Evolutionary conservation across 441 rosid genomes (phyloP).

Genomic region (Populus hybrid): DNA sequence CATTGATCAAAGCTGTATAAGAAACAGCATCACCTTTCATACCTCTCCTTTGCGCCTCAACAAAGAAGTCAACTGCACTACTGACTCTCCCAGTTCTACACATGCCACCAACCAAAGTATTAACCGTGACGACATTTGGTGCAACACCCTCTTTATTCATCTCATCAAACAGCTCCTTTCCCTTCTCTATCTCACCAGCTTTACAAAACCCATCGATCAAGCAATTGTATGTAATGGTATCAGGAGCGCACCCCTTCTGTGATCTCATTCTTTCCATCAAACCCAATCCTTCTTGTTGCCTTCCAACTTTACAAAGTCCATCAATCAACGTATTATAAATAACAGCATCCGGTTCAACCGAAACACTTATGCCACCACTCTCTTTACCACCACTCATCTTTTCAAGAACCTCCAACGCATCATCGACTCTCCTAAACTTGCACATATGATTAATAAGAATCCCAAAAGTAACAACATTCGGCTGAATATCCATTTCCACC

Average conservation of each 20-base stretch:
- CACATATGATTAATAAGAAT: conserved; percentile 59
- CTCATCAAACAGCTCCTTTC: conserved; percentile 44
- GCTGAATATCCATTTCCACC: conserved; percentile 49
- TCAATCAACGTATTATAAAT: conserved; percentile 65
- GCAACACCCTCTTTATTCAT: conserved; percentile 49
- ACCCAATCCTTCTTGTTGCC: conserved; percentile 61
- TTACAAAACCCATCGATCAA: conserved; percentile 72
- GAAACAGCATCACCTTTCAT: conserved; percentile 42
- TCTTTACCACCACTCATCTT: conserved; percentile 37
- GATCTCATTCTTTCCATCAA: conserved; percentile 52
- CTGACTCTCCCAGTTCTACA: conserved; percentile 56
- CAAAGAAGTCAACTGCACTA: conserved; percentile 46
- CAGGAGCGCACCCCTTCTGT: conserved; percentile 40
- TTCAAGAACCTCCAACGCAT: conserved; percentile 54
- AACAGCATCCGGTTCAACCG: conserved; percentile 57
- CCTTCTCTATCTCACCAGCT: conserved; percentile 58
- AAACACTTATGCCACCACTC: conserved; percentile 22
- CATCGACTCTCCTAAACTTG: conserved; percentile 58
- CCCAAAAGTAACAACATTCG: conserved; percentile 58
- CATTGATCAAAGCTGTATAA: conserved; percentile 52
- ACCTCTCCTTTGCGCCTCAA: conserved; percentile 51
- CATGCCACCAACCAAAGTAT: conserved; percentile 63
- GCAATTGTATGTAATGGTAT: conserved; percentile 59
- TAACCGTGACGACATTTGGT: conserved; percentile 54
- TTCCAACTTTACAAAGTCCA: conserved; percentile 76